A percentile compares a stretch with the other conserved stretches of the same genome.
Conservation (phyloP, 2,329 filamentous ascomycete species). For the Helotiales sp. region DNA sequence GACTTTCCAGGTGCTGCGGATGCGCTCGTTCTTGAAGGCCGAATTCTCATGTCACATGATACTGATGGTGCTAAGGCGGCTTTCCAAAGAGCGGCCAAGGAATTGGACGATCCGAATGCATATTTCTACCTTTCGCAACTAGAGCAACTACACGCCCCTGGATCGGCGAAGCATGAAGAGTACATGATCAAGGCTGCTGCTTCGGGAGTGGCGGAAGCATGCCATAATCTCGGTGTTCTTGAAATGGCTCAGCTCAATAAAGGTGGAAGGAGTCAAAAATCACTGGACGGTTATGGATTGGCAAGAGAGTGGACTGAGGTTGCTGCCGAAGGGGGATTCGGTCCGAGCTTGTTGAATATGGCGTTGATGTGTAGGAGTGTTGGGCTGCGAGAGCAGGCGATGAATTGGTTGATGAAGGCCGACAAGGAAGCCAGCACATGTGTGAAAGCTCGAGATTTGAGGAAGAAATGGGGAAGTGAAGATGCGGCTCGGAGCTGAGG, state of each 20-base stretch:
- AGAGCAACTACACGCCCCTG: constrained; percentile 25
- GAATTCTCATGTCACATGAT: constrained; percentile 31
- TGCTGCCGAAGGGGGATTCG: constrained; percentile 37
- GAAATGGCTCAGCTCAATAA: constrained; percentile 32
- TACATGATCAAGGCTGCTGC: constrained; percentile 42
- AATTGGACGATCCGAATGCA: constrained; percentile 39
- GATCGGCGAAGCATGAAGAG: constrained; percentile 28
- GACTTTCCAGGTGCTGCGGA: constrained; percentile 38
- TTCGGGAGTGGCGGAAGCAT: constrained; percentile 40
- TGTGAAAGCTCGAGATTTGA: constrained; percentile 14
- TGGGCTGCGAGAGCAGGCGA: constrained; percentile 28
- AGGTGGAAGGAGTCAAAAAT: constrained; percentile 9
- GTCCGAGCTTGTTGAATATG: constrained; percentile 39
- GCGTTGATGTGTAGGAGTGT: constrained; percentile 35
- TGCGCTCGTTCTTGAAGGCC: constrained; percentile 35
- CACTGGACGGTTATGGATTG: constrained; percentile 36
- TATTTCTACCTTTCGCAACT: constrained; percentile 41
- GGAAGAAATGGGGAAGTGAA: background rate
- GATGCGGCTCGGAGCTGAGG: too few relatives aligned
- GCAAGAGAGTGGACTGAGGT: constrained; percentile 41
- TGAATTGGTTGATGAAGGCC: constrained; percentile 36
- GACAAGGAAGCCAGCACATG: constrained; percentile 18
- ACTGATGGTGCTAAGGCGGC: constrained; percentile 29
- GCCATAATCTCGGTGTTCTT: constrained; percentile 39
- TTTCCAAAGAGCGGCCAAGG: constrained; percentile 41